A percentile compares a stretch with the other conserved stretches of the same genome.
phyloP scores from a whole-genome alignment of 257 asterid genomes.

The Cynanchum wilfordii region DNA sequence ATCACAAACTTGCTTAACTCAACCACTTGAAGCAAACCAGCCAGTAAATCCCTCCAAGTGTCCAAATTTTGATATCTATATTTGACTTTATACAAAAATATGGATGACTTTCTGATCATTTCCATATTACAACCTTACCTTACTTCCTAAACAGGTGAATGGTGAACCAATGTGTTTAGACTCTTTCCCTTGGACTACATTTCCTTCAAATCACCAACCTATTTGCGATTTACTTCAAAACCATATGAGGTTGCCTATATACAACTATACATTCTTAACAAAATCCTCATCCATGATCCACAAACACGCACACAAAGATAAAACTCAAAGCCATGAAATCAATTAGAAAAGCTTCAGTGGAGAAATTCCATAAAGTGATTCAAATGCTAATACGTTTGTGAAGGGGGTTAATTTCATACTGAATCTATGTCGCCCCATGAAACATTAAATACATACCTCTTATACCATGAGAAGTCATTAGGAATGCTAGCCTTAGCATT shows the following conservation, averaged over 20 bases:
- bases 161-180: neutral
- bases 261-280: neutral
- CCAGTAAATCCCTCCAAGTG: neutral
- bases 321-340: neutral
- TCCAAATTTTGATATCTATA: neutral
- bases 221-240: neutral
- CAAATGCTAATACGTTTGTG: neutral
- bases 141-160: neutral
- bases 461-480: constrained; percentile 98
- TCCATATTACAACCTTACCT: neutral
- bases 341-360: neutral
- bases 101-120: neutral
- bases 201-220: neutral
- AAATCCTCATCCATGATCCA: neutral
- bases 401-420: neutral
- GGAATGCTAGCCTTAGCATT: constrained; percentile 99
- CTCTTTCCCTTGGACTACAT: neutral
- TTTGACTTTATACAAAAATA: neutral
- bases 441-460: constrained; percentile 51
- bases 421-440: neutral
- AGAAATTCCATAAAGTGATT: neutral
- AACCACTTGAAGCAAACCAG: neutral
- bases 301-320: neutral
- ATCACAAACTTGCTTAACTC: neutral
- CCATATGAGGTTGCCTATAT: neutral